These are phyloP conservation scores for Turnera subulata DNA, from an alignment of 345 rosid species.

Conservation along the genomic window DNA sequence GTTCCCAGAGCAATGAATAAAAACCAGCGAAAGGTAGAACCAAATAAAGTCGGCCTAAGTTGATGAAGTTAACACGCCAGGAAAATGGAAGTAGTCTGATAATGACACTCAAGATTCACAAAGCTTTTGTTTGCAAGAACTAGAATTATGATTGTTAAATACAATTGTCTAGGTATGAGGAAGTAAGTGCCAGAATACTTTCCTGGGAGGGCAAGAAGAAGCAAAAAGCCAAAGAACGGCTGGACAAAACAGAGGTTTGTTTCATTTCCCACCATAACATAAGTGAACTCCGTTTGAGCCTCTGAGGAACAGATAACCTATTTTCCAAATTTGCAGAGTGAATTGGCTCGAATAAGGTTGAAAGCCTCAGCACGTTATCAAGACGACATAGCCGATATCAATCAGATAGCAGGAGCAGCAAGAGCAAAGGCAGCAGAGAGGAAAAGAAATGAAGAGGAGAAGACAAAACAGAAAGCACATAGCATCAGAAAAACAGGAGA, in stretches of 20 bases:
- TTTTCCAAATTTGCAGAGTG: slow-evolving; percentile 39
- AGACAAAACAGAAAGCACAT: slow-evolving; percentile 65
- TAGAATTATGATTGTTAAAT: background rate
- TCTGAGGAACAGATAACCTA: slow-evolving; percentile 6
- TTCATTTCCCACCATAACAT: background rate
- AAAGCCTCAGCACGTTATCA: slow-evolving; percentile 39
- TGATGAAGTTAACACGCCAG: background rate
- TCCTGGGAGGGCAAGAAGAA: slow-evolving; percentile 60
- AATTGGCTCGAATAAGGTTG: slow-evolving; percentile 31
- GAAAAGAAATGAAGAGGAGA: slow-evolving; percentile 43
- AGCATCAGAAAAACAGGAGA: slow-evolving; percentile 49
- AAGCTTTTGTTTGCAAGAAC: background rate
- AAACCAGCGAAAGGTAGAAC: too few species aligned
- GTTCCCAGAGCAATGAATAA: background rate
- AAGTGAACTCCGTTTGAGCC: background rate
- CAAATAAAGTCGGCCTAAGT: background rate
- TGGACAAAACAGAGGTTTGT: slow-evolving; percentile 58
- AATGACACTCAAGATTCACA: background rate
- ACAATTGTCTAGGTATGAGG: slow-evolving; percentile 49
- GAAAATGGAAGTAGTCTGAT: background rate
- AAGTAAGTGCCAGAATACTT: slow-evolving; percentile 36
- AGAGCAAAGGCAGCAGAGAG: slow-evolving; percentile 52
- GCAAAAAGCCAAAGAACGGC: slow-evolving; percentile 43
- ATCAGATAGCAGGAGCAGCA: slow-evolving; percentile 44
- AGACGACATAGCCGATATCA: slow-evolving; percentile 38